Conservation (phyloP, 495 filamentous ascomycete genomes). For the Viridothelium virens region DNA sequence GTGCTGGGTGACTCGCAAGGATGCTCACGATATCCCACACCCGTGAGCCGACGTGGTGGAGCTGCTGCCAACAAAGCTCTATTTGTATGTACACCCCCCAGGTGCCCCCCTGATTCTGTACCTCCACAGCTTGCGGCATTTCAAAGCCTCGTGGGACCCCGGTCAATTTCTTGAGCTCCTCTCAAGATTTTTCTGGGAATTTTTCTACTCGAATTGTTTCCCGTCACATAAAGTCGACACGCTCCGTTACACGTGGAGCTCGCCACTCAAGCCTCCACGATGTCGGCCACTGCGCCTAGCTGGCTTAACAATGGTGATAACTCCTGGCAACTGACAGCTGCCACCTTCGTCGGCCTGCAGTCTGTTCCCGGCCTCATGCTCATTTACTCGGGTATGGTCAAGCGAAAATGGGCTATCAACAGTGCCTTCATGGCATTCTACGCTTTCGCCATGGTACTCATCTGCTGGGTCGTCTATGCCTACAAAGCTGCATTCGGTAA, state of each 20-base stretch:
- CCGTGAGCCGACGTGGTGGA: not conserved
- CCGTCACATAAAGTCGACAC: not conserved
- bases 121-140: not conserved
- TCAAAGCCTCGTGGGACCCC: slow-evolving; percentile 7
- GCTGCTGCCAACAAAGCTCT: not conserved
- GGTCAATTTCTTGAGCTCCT: not conserved
- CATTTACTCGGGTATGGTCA: slow-evolving; percentile 49
- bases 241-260: not conserved
- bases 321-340: slow-evolving; percentile 52
- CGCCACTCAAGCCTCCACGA: slow-evolving; percentile 10
- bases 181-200: not conserved
- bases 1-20: not conserved
- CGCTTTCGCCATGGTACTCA: slow-evolving; percentile 46
- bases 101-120: not conserved
- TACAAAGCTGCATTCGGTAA: slow-evolving; percentile 49
- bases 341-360: slow-evolving; percentile 47
- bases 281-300: slow-evolving; percentile 23
- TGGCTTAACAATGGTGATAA: slow-evolving; percentile 50
- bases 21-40: not conserved
- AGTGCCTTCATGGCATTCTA: slow-evolving; percentile 52
- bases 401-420: slow-evolving; percentile 52
- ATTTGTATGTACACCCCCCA: not conserved
- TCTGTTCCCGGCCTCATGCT: slow-evolving; percentile 49
- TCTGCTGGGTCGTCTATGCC: slow-evolving; percentile 51
- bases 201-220: not conserved